A percentile compares a stretch with the other conserved stretches of the same genome.
These are phyloP conservation scores for Ceratocystis harringtonii DNA, from an alignment of 2,329 filamentous ascomycete species.

Conservation along the genomic window DNA sequence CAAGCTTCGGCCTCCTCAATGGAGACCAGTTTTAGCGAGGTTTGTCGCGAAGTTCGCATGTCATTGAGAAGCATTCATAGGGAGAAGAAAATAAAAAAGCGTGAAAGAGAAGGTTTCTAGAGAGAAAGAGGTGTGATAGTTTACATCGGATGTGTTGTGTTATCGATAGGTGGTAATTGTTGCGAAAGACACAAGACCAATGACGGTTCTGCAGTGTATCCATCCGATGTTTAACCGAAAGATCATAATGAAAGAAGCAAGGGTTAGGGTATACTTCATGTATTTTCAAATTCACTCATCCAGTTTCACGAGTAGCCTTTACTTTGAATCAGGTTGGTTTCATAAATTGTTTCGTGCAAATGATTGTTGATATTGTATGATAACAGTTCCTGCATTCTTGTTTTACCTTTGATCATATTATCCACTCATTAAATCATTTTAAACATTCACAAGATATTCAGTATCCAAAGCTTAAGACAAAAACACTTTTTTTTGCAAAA, in stretches of 20 bases:
- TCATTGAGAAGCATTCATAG: neutral
- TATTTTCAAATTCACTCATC: no score
- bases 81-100: neutral
- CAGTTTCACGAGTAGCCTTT: no score
- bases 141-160: neutral
- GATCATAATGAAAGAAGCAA: rapidly evolving
- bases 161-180: neutral
- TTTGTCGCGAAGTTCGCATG: conserved; percentile 1
- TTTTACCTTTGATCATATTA: neutral
- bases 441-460: neutral
- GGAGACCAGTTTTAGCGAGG: conserved; percentile 1
- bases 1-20: conserved; percentile 1
- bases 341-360: no score
- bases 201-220: neutral
- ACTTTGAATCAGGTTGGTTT: no score
- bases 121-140: neutral
- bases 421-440: neutral
- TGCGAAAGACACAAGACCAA: neutral
- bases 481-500: conserved; percentile 11
- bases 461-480: neutral
- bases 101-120: neutral
- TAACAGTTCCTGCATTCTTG: no score
- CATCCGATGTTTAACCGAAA: no score
- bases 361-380: no score
- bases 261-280: no score